Base-by-base conservation (phyloP, 495 filamentous ascomycete genomes). In the Aspergillus hancockii region DNA sequence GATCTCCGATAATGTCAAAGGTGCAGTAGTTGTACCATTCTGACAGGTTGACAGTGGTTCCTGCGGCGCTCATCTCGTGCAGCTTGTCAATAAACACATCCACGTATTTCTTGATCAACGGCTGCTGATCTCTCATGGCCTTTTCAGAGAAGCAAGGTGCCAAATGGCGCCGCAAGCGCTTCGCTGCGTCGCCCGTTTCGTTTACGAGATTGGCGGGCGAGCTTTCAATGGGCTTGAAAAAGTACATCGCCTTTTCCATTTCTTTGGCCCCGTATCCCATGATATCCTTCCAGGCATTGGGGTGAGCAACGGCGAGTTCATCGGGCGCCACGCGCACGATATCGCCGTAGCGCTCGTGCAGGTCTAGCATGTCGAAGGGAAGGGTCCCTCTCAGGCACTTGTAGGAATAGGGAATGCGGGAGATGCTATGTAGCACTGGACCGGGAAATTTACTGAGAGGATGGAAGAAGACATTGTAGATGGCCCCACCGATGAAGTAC, bases 1-100 rank as follows among this genome's bases (percentile, higher is more conserved):
- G 69, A 61, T 86, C 83, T 3, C 83, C 84, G 61, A 85, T 83
- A 22, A 86, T 69, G 63, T 87, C 85, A 62, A 88, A n/a, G n/a
- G n/a, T n/a, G n/a, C n/a, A n/a, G n/a, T 67, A 87, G 52, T 83
- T 85, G 54, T 79, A 83, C 85, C 83, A 86, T 36, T 77, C 66
- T 4, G 66, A 65, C 36, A 87, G 64, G 47, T 83, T 71, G 1
- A 85, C 64, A 7, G 64, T 23, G 21, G 52, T 58, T 16, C 58
- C 60, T 5, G 28, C 19, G 10, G 36, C 46, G 45, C 41, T 49
- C 31, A 73, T 63, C 59, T 77, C 76, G 25, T 68, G 56, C 30
- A 88, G 50, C 38, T 71, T 65, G 31, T 55, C 36, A 1, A 86
- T 69, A 8, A 86, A 58, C 28, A 81, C 56, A 61, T 85, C 74